phyloP scores from a whole-genome alignment of 208 protist genomes.

The Naegleria gruberi region DNA sequence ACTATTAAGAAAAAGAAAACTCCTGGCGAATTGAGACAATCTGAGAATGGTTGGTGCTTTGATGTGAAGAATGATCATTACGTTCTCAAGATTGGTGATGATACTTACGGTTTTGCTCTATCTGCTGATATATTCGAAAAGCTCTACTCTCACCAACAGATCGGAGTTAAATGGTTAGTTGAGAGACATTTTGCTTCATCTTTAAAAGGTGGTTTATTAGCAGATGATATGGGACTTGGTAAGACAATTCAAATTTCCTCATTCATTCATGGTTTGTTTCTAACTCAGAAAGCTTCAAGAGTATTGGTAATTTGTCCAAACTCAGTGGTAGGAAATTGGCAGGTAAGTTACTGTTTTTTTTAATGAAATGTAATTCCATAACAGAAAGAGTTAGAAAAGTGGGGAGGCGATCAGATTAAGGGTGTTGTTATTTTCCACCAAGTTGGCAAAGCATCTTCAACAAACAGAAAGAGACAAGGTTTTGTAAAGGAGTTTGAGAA shows the following conservation, averaged over 20 bases:
- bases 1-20: no score
- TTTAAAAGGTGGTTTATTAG: slow-evolving; percentile 58
- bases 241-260: slow-evolving; percentile 91
- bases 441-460: slow-evolving; percentile 19
- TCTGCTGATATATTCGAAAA: not conserved
- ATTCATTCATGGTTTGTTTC: slow-evolving; percentile 72
- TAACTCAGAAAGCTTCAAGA: slow-evolving; percentile 57
- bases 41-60: not conserved
- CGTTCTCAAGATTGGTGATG: not conserved
- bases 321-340: slow-evolving; percentile 80
- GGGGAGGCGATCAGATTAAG: slow-evolving; percentile 60
- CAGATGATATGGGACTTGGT: slow-evolving; percentile 84
- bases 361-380: no score
- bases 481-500: slow-evolving; percentile 31
- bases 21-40: no score
- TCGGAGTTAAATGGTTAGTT: slow-evolving; percentile 68
- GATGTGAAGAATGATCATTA: not conserved
- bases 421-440: slow-evolving; percentile 52
- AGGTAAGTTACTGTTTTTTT: no score
- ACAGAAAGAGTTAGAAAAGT: slow-evolving; percentile 84
- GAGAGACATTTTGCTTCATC: not conserved
- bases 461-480: slow-evolving; percentile 48
- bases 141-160: slow-evolving; percentile 42
- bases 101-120: not conserved
- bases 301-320: slow-evolving; percentile 80